A percentile compares a stretch with the other conserved stretches of the same genome.
These are phyloP conservation scores for Lactuca sativa DNA, from an alignment of 129 eudicot species.

Conservation along the genomic window DNA sequence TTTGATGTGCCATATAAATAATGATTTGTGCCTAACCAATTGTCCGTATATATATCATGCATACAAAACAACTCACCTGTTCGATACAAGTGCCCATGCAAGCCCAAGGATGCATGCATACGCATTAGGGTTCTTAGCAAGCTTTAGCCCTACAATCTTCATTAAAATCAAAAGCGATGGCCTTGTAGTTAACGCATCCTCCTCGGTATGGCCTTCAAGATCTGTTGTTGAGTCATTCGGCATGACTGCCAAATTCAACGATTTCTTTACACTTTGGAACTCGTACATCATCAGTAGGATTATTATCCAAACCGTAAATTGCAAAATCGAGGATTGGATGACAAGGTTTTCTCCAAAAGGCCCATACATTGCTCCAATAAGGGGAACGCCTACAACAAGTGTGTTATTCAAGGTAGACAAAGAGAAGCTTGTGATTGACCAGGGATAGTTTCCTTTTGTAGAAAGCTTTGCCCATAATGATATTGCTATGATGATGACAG, in stretches of 20 bases:
- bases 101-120: conserved; percentile 73
- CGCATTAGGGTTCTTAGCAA: conserved; percentile 69
- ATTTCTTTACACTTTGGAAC: conserved; percentile 22
- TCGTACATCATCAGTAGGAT: conserved; percentile 43
- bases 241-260: neutral
- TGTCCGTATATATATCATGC: neutral
- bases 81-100: conserved; percentile 62
- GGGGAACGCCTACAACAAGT: conserved; percentile 62
- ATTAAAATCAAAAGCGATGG: conserved; percentile 43
- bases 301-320: conserved; percentile 48
- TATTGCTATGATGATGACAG: conserved; percentile 28
- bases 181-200: neutral
- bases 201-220: conserved; percentile 23
- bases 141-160: conserved; percentile 57
- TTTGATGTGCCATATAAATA: neutral
- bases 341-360: conserved; percentile 41
- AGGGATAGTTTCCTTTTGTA: conserved; percentile 37
- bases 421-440: conserved; percentile 67
- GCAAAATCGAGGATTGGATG: conserved; percentile 49
- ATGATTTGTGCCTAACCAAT: neutral
- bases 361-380: conserved; percentile 65
- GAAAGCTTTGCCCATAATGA: conserved; percentile 52
- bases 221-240: conserved; percentile 22
- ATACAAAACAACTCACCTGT: conserved; percentile 37
- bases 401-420: conserved; percentile 45